Percentiles rank a stretch among this genome's conserved stretches.
These are phyloP conservation scores for Aspergillus quadricinctus DNA, from an alignment of 2,329 filamentous ascomycete species.

Conservation along the genomic window DNA sequence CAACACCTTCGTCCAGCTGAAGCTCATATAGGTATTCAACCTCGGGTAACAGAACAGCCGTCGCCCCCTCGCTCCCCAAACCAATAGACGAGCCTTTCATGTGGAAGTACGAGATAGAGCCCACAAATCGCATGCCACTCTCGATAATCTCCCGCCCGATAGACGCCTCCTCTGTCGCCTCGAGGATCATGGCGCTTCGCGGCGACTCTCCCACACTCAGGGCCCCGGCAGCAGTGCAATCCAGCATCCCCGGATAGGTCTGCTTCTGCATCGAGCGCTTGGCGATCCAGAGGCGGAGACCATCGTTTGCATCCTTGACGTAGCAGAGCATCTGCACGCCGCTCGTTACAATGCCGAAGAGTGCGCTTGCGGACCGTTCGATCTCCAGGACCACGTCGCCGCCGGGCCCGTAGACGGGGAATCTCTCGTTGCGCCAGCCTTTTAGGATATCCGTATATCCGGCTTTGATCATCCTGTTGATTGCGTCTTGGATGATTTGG, in stretches of 20 bases:
- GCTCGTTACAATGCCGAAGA: conserved; percentile 42
- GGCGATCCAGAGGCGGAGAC: conserved; percentile 24
- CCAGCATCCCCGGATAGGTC: conserved; percentile 30
- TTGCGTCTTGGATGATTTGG: neutral
- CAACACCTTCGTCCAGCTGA: conserved; percentile 17
- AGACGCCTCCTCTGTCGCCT: conserved; percentile 20
- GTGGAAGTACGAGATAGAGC: conserved; percentile 9
- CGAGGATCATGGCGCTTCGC: conserved; percentile 21
- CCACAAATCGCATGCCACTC: neutral
- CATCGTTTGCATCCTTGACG: conserved; percentile 11
- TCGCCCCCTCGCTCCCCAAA: conserved; percentile 10
- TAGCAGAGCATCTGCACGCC: conserved; percentile 42
- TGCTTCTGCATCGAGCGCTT: conserved; percentile 19
- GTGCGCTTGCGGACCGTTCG: conserved; percentile 38
- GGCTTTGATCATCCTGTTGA: neutral
- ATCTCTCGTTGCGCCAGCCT: conserved; percentile 39
- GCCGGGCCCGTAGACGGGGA: conserved; percentile 37
- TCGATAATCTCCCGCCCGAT: neutral
- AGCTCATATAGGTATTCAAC: conserved; percentile 33
- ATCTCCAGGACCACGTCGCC: conserved; percentile 40
- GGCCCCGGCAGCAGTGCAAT: conserved; percentile 19
- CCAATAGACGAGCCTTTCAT: neutral
- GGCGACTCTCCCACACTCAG: conserved; percentile 18
- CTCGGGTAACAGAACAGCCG: conserved; percentile 24
- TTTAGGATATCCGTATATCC: neutral